A percentile compares a stretch with the other conserved stretches of the same genome.
These are phyloP conservation scores for Aurinia saxatilis DNA, from an alignment of 345 rosid genomes.

Conservation along the genomic window DNA sequence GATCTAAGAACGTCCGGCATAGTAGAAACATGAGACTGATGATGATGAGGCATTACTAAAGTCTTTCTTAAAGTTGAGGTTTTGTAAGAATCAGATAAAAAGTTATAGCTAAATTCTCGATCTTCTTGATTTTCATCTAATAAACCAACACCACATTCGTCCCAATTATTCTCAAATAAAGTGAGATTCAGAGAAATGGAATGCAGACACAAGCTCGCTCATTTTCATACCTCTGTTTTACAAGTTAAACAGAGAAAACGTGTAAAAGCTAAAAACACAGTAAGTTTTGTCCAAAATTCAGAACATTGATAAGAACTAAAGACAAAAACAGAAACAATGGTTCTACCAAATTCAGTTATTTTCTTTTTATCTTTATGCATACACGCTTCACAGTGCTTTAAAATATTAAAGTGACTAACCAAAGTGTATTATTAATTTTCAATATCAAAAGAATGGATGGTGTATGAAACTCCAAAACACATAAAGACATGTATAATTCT, in stretches of 20 bases:
- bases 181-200: slow-evolving; percentile 45
- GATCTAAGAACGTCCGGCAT: slow-evolving; percentile 46
- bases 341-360: slow-evolving; percentile 25
- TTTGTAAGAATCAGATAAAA: slow-evolving; percentile 49
- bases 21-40: slow-evolving; percentile 46
- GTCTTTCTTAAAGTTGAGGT: slow-evolving; percentile 52
- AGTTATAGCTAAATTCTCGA: slow-evolving; percentile 29
- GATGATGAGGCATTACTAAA: slow-evolving; percentile 14
- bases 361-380: slow-evolving; percentile 16
- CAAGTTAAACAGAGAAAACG: slow-evolving; percentile 7
- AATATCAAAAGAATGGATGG: background rate
- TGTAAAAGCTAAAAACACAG: background rate
- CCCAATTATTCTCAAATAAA: slow-evolving; percentile 59
- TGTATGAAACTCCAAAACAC: slow-evolving; percentile 8
- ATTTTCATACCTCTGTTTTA: slow-evolving; percentile 83
- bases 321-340: slow-evolving; percentile 18
- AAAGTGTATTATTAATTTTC: background rate
- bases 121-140: slow-evolving; percentile 36
- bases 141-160: slow-evolving; percentile 43
- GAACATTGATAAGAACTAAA: background rate
- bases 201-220: slow-evolving; percentile 49
- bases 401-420: background rate
- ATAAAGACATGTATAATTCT: background rate
- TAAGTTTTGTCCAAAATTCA: slow-evolving; percentile 12
- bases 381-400: slow-evolving; percentile 2